Base-by-base conservation (phyloP, 495 filamentous ascomycete species). In the Copromyces sp. region DNA sequence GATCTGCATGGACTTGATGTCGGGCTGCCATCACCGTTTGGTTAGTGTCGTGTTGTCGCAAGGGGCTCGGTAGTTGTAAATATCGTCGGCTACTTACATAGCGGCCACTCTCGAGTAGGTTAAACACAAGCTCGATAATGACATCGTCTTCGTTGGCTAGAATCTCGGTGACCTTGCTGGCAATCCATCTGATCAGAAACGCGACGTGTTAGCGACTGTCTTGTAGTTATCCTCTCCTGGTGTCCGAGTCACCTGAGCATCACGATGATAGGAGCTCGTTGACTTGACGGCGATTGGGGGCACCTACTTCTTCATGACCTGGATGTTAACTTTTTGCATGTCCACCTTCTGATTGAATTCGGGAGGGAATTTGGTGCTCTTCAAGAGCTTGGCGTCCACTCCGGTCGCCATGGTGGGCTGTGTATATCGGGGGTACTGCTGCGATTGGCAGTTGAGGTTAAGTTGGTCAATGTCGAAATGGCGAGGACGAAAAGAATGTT, bases 311-410 rank as follows among this genome's bases (percentile, higher is more conserved):
- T 98, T 98, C 90, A 98, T 95, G 72, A 98, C 93, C 81, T 96
- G 94, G 32, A 97, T 85, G 77, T 98, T 97, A 79, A 98, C 93
- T 84, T 98, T 99, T 72, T 88, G 88, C 90, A 95, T 96, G 83
- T 99, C 94, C 47, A 99, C 96, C 86, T 97, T 98, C 80, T 91
- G 88, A 78, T 86, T 95, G 82, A 97, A 98, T 81, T 98, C 95
- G 9, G 90, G 87, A 68, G 95, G 95, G 77, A 97, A 98, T 80
- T 97, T 98, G 71, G 93, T 98, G 81, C 89, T 86, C 86, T 90
- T 91, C 61, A 97, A 84, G 79, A 95, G 87, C 86, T 96, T 97
- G 72, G 91, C 88, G 80, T 97, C 94, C 42, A 94, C 93, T 73
- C 86, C 90, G 71, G 86, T 87, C 75, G 90, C 91, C 92, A 94